A percentile compares a stretch with the other conserved stretches of the same genome.
Evolutionary conservation across 805 yeast genomes (phyloP).

Genomic region (Suhomyces kilbournensis): DNA sequence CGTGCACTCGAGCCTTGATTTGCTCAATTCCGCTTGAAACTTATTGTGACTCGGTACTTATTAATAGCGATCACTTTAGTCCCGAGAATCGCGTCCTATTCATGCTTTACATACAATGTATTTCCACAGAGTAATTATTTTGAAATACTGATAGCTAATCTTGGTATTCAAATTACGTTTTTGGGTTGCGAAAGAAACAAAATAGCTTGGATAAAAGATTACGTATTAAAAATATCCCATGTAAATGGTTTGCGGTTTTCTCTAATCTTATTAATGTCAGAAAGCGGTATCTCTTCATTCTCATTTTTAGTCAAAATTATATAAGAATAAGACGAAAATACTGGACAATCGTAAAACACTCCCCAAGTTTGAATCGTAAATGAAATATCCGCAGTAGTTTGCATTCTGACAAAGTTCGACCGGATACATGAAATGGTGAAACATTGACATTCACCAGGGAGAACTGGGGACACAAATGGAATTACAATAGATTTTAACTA

Average conservation of each 20-base stretch:
- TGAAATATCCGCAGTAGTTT: no score
- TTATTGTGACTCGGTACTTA: background rate
- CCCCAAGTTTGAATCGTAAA: no score
- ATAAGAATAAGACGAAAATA: background rate
- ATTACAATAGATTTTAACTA: background rate
- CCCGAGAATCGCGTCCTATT: background rate
- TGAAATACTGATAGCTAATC: background rate
- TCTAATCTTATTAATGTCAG: background rate
- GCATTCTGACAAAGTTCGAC: no score
- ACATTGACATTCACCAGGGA: background rate
- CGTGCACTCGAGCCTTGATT: background rate
- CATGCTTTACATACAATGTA: background rate
- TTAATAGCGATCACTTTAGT: background rate
- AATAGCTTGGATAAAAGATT: no score
- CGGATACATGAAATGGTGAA: no score
- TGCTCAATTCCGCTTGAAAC: background rate
- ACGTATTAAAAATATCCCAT: background rate
- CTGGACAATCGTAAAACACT: background rate
- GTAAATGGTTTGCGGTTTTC: background rate
- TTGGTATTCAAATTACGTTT: background rate
- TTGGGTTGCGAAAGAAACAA: no score
- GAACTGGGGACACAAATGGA: background rate
- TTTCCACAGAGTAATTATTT: background rate
- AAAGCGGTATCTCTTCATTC: background rate
- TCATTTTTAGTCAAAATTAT: background rate